A percentile compares a stretch with the other conserved stretches of the same genome.
phyloP scores from a whole-genome alignment of 306 rosid genomes.

The Cicer cuneatum region DNA sequence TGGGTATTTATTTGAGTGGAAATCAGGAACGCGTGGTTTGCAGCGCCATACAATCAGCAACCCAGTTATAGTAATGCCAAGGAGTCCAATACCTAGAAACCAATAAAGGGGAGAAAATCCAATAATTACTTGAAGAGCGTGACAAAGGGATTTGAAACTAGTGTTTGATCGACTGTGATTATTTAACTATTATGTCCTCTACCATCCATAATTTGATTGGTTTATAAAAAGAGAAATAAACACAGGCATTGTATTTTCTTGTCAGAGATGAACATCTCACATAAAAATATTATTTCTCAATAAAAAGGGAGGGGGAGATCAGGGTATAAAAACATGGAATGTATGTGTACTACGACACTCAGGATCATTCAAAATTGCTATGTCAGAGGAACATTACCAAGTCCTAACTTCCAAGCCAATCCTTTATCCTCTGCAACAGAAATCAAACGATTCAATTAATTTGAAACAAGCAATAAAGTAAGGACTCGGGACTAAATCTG shows the following conservation, averaged over 20 bases:
- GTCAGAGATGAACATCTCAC: neutral
- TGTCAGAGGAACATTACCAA: conserved; percentile 32
- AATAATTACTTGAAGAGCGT: neutral
- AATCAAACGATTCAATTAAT: neutral
- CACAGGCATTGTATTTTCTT: neutral
- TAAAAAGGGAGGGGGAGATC: neutral
- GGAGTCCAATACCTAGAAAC: conserved; percentile 47
- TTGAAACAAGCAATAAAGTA: neutral
- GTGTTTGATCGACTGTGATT: conserved; percentile 3
- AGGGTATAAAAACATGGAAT: neutral
- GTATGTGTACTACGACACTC: neutral
- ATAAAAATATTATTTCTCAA: neutral
- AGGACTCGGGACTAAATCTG: neutral
- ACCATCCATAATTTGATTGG: neutral
- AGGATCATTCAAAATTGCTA: neutral
- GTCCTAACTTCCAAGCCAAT: conserved; percentile 32
- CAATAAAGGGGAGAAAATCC: neutral
- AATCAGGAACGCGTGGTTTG: neutral
- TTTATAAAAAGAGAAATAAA: neutral
- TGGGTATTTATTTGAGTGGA: conserved; percentile 16
- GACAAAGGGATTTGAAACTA: neutral
- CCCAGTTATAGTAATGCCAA: conserved; percentile 25
- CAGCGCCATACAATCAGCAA: conserved; percentile 40
- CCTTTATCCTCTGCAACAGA: conserved; percentile 21
- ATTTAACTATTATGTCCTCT: neutral